A percentile compares a stretch with the other conserved stretches of the same genome.
These are phyloP conservation scores for Ampelomyces quisqualis DNA, from an alignment of 2,329 filamentous ascomycete species.

Conservation along the genomic window DNA sequence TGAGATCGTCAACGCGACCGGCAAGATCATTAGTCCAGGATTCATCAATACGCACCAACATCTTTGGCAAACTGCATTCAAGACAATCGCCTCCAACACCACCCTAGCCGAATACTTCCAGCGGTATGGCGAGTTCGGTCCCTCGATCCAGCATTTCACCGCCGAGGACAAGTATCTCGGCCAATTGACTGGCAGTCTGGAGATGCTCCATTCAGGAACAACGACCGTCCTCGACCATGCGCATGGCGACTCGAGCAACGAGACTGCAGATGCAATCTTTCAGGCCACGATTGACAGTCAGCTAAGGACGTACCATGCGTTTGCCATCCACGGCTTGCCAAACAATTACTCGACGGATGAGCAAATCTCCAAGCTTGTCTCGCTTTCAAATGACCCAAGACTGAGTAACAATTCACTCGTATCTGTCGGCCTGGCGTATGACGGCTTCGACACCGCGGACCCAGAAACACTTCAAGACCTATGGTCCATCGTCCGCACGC, in stretches of 20 bases:
- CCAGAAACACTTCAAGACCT: background rate
- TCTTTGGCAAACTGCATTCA: constrained; percentile 56
- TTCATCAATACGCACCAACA: constrained; percentile 59
- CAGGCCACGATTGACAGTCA: constrained; percentile 53
- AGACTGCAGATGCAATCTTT: constrained; percentile 49
- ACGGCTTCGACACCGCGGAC: constrained; percentile 8
- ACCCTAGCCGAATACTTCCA: constrained; percentile 30
- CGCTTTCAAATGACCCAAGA: background rate
- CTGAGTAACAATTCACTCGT: constrained; percentile 5
- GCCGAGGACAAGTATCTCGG: constrained; percentile 28
- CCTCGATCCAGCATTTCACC: constrained; percentile 6
- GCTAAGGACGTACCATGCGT: constrained; percentile 50
- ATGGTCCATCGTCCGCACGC: background rate
- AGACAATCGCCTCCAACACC: constrained; percentile 56
- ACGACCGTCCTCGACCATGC: constrained; percentile 51
- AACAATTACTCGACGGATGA: background rate
- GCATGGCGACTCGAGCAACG: constrained; percentile 45
- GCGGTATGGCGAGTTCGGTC: constrained; percentile 12
- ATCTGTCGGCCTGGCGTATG: constrained; percentile 12
- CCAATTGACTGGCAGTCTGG: constrained; percentile 47
- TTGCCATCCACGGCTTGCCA: constrained; percentile 40
- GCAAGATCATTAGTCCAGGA: constrained; percentile 56
- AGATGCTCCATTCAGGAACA: constrained; percentile 54
- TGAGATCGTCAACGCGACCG: constrained; percentile 49
- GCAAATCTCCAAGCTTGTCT: constrained; percentile 19